Conservation (phyloP, 108 stramenopile genomes). For the Nitzschia palea region DNA sequence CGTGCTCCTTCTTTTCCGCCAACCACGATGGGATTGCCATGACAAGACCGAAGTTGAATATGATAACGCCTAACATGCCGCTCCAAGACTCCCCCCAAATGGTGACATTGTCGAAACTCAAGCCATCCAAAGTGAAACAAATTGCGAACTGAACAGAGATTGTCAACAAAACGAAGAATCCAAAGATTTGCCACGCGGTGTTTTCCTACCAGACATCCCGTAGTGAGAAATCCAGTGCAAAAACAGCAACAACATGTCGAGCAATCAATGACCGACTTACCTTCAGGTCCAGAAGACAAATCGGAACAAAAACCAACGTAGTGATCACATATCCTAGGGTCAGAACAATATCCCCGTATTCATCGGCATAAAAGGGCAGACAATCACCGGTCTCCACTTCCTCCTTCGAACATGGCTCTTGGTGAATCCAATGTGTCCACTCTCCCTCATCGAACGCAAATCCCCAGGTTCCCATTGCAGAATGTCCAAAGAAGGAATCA, state of each 20-base stretch:
- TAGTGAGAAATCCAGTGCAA: too few species aligned
- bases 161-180: conserved; percentile 34
- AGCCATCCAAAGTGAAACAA: conserved; percentile 5
- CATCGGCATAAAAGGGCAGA: conserved; percentile 24
- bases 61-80: conserved; percentile 47
- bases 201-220: conserved; percentile 39
- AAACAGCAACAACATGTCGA: too few species aligned
- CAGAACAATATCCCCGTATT: conserved; percentile 19
- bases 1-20: conserved; percentile 46
- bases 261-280: too few species aligned
- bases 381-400: conserved; percentile 18
- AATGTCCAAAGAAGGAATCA: conserved; percentile 34
- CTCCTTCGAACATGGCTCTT: background rate
- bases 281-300: conserved; percentile 38
- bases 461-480: background rate
- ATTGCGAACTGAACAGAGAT: conserved; percentile 30
- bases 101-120: background rate
- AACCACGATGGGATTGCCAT: conserved; percentile 65
- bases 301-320: conserved; percentile 31
- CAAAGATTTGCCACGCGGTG: conserved; percentile 38
- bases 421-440: background rate
- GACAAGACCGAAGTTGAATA: conserved; percentile 58
- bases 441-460: background rate
- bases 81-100: conserved; percentile 37
- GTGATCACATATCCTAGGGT: conserved; percentile 37